Evolutionary conservation across 1,284 basidiomycete genomes (phyloP), one percentile per base, ranked within the genome.

Genomic region (Cutaneotrichosporon cyanovorans): DNA sequence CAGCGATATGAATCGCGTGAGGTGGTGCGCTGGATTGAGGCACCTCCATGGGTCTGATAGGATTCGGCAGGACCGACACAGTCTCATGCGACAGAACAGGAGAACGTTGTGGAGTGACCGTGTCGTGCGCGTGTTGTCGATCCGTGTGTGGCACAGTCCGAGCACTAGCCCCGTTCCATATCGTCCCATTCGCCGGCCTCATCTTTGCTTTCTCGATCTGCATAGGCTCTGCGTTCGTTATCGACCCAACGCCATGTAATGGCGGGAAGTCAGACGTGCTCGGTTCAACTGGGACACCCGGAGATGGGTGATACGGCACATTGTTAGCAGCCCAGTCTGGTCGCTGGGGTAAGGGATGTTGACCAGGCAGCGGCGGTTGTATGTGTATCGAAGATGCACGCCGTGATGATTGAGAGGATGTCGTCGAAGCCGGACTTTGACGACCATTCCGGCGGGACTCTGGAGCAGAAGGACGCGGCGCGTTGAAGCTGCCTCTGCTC

Each of bases 271-370:
- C 65, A 1, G 58, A 45, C 1, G 51, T 44, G 36, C 46, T 59
- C 1, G 63, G 49, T 12, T 53, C 56, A 11, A 23, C 33, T 5
- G 46, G 42, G 10, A 55, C 53, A 37, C 62, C 40, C 10, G 66
- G 60, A 4, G 65, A 60, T 6, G 65, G 65, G 35, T 68, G 64
- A 47, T 69, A 69, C 30, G 61, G 64, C 5, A 69, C 56, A 37
- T 69, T 67, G 50, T 67, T 65, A 1, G 65, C 65, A 12, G 67
- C 61, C 67, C 67, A 69, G 44, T 69, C 65, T 7, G 67, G 67
- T 22, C 62, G 47, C 36, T 61, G 58, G 4, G 67, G 67, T n/a
- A 69, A 54, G 3, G 63, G 67, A 42, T 67, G 65, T 42, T 68
- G 63, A 9, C 57, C 48, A 1, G 65, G 59, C 18, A 52, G 48